Base-by-base conservation (phyloP, 202 grass and related monocot genomes). In the Hordeum pubiflorum region DNA sequence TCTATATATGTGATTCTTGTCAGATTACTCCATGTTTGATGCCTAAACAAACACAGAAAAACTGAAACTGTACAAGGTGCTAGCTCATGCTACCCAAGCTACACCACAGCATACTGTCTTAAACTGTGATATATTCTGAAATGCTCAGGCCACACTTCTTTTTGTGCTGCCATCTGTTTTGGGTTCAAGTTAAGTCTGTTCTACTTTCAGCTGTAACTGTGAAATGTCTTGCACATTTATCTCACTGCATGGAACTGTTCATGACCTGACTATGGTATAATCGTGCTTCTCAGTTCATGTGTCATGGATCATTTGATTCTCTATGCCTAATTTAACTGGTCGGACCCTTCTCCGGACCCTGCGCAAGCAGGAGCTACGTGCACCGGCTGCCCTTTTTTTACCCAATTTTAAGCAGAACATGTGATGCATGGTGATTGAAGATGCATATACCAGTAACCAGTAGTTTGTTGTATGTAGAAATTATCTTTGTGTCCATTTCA, bases 91-190 rank as follows among this genome's bases (percentile, higher is more conserved):
- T 54, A 54, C 17, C 50, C 2, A 2, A 54, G 50, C 50, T 54
- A 54, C 6, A 54, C 50, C 6, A 54, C 50, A n/a, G 50, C 13
- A 21, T 17, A 62, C 14, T 81, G 39, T 39, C 4, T 81, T 62
- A 9, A 41, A 50, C 26, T 21, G 11, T 50, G 22, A 1, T 61
- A 32, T 69, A 10, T 69, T 60, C 18, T 50, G 10, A 29, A 57
- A 31, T 39, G 20, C 10, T 50, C 15, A 46, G 11, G 8, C 41
- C 27, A 20, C 12, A 29, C 27, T 62, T 63, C 34, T 52, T 41
- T 76, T 26, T 71, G 22, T 76, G 36, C 40, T 70, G 2, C 85
- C 72, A 40, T 70, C 7, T 36, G 50, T 69, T 66, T 69, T 58
- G 22, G 22, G 10, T 67, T 41, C 4, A 40, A 31, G 78, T 57